Evolutionary conservation across 1,284 basidiomycete genomes (phyloP).

Genomic region (Spongiforma sp.): DNA sequence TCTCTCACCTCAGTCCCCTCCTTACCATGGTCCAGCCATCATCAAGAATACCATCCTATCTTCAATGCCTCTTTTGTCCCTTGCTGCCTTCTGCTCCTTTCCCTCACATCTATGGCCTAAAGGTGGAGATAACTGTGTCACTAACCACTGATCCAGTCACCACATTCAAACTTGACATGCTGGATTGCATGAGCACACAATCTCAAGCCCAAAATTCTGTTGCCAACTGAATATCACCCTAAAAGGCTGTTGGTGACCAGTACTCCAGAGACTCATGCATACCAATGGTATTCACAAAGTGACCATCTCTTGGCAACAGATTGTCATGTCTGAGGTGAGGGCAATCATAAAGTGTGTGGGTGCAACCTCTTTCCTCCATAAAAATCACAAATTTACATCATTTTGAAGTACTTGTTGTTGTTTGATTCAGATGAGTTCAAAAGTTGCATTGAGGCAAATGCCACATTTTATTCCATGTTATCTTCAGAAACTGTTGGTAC

Average conservation of each 20-base stretch:
- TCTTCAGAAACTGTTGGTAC: constrained; percentile 64
- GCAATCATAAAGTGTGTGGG: constrained; percentile 64
- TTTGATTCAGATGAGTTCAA: constrained; percentile 53
- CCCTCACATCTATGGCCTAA: constrained; percentile 72
- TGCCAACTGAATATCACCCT: constrained; percentile 47
- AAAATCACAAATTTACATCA: constrained; percentile 10
- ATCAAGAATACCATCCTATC: constrained; percentile 29
- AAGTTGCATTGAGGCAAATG: constrained; percentile 42
- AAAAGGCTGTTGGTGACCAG: constrained; percentile 67
- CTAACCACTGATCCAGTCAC: constrained; percentile 81
- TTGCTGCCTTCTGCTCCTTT: constrained; percentile 73
- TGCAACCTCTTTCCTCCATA: constrained; percentile 20
- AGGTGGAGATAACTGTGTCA: constrained; percentile 75
- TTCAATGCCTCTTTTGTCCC: constrained; percentile 59
- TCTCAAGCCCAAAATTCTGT: constrained; percentile 34
- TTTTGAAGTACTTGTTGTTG: constrained; percentile 56
- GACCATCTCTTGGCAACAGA: constrained; percentile 77
- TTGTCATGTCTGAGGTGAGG: constrained; percentile 70
- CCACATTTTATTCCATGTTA: constrained; percentile 1
- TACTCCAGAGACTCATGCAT: constrained; percentile 77
- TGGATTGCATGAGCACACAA: constrained; percentile 50
- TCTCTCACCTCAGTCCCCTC: constrained; percentile 38
- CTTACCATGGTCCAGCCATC: constrained; percentile 6
- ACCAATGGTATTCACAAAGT: constrained; percentile 79
- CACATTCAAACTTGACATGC: constrained; percentile 72